Conservation (phyloP, 2,329 filamentous ascomycete genomes). For the Nemania sp. region DNA sequence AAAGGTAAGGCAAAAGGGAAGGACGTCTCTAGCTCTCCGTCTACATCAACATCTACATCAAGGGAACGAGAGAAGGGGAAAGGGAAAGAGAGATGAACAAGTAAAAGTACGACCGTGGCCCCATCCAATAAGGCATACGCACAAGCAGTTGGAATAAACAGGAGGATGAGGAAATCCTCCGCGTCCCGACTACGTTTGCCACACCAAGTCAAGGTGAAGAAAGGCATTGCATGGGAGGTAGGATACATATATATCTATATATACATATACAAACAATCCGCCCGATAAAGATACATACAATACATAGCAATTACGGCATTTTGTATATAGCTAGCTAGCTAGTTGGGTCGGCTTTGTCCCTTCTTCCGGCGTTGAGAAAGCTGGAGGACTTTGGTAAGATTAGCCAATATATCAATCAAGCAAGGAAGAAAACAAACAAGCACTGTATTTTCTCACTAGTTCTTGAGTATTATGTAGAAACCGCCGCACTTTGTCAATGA, state of each 20-base stretch:
- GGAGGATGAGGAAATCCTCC: neutral
- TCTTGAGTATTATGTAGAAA: neutral
- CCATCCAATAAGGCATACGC: neutral
- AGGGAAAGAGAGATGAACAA: neutral
- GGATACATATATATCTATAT: neutral
- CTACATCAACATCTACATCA: neutral
- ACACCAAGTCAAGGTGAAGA: neutral
- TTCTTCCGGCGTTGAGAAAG: neutral
- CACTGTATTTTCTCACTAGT: neutral
- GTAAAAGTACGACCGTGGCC: no score
- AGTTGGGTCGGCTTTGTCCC: neutral
- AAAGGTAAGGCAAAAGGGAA: neutral
- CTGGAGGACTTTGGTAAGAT: neutral
- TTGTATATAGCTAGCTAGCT: slow-evolving; percentile 7
- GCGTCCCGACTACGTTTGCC: neutral
- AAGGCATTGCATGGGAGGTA: neutral
- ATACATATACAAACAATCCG: neutral
- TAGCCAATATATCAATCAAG: neutral
- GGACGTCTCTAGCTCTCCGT: neutral
- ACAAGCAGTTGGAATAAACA: neutral
- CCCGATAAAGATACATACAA: neutral
- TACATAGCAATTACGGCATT: slow-evolving; percentile 1
- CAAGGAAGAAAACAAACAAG: neutral
- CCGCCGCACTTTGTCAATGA: neutral
- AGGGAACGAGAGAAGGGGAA: slow-evolving; percentile 1